Evolutionary conservation across 1,284 basidiomycete species (phyloP).

Genomic region (Xerocomus nothofagi): DNA sequence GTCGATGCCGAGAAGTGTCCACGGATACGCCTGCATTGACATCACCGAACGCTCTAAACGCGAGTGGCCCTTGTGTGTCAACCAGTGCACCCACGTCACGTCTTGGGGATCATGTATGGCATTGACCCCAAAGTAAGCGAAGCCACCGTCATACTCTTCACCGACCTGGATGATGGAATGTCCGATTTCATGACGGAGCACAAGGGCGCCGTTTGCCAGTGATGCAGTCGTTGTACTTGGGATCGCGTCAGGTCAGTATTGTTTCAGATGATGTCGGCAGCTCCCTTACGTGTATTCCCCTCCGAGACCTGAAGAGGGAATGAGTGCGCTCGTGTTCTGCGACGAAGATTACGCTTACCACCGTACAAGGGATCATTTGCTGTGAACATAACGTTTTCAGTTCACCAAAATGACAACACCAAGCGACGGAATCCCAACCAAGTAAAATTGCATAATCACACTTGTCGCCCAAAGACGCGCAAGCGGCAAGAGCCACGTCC

Average conservation of each 20-base stretch:
- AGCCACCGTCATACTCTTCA: constrained; percentile 86
- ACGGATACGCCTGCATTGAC: constrained; percentile 75
- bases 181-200: constrained; percentile 81
- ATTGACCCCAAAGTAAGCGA: constrained; percentile 74
- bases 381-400: constrained; percentile 30
- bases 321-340: not conserved
- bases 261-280: constrained; percentile 7
- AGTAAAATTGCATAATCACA: constrained; percentile 81
- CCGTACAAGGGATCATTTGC: constrained; percentile 83
- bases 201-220: constrained; percentile 72
- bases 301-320: constrained; percentile 56
- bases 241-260: not conserved
- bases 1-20: constrained; percentile 67
- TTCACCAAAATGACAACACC: constrained; percentile 15
- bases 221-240: constrained; percentile 77
- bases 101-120: constrained; percentile 47
- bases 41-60: constrained; percentile 73
- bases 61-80: constrained; percentile 43
- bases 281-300: constrained; percentile 75
- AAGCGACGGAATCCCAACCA: constrained; percentile 41
- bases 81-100: constrained; percentile 74
- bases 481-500: constrained; percentile 68
- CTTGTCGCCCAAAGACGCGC: constrained; percentile 57
- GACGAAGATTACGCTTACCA: constrained; percentile 44
- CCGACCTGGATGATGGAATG: constrained; percentile 80